Percentiles rank a stretch among this genome's conserved stretches.
These are phyloP conservation scores for Juncus inflexus DNA, from an alignment of 176 grass and related monocot species.

Conservation along the genomic window DNA sequence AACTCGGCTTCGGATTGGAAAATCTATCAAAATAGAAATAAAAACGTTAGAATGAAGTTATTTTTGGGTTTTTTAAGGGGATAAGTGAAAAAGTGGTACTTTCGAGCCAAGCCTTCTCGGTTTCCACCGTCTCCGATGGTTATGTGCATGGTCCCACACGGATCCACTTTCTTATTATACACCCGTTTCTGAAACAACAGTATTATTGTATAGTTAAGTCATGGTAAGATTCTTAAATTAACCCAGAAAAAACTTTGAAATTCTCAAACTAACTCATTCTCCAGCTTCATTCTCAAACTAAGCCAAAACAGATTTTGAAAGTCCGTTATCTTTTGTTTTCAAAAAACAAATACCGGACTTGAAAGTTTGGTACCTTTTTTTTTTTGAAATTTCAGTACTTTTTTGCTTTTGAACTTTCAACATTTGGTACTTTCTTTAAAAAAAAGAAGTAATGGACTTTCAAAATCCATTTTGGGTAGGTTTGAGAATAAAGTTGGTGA, in stretches of 20 bases:
- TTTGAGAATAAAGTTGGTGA: too few relatives aligned
- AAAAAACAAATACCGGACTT: too few relatives aligned
- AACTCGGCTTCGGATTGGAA: slow-evolving; percentile 65
- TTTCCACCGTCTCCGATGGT: slow-evolving; percentile 96
- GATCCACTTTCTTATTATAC: slow-evolving; percentile 49
- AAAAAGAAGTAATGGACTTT: neutral
- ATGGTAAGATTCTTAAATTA: too few relatives aligned
- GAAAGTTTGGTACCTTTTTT: neutral
- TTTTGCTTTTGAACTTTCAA: neutral
- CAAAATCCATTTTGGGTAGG: too few relatives aligned
- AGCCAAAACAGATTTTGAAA: too few relatives aligned
- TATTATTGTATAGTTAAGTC: neutral
- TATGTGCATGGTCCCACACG: slow-evolving; percentile 79
- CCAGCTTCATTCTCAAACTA: too few relatives aligned
- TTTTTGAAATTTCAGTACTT: neutral
- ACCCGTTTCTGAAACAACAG: slow-evolving; percentile 48
- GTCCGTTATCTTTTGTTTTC: too few relatives aligned
- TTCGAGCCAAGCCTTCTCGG: slow-evolving; percentile 77
- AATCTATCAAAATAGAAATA: slow-evolving; percentile 38
- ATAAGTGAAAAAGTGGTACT: slow-evolving; percentile 32
- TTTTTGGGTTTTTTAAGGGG: too few relatives aligned
- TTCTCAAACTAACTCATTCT: too few relatives aligned
- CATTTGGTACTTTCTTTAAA: neutral
- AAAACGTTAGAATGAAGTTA: neutral
- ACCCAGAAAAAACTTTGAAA: too few relatives aligned